These are phyloP conservation scores for Verticillium albo-atrum DNA, from an alignment of 2,329 filamentous ascomycete genomes.

Conservation along the genomic window DNA sequence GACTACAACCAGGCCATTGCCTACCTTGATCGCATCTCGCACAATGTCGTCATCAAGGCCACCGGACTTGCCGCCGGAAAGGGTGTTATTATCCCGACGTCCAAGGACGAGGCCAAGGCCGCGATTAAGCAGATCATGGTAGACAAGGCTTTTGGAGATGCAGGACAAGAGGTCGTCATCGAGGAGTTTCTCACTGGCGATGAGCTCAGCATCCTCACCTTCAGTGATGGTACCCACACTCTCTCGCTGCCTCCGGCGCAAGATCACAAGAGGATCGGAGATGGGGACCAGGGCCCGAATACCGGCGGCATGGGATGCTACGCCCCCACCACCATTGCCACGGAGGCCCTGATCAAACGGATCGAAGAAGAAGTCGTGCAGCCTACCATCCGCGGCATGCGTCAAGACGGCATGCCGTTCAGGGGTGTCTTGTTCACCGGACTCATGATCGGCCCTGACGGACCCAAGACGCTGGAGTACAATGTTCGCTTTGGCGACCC, in stretches of 20 bases:
- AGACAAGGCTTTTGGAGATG: slow-evolving; percentile 59
- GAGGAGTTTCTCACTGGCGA: slow-evolving; percentile 68
- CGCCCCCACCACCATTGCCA: slow-evolving; percentile 56
- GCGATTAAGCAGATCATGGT: slow-evolving; percentile 67
- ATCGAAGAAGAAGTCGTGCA: slow-evolving; percentile 57
- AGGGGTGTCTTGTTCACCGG: slow-evolving; percentile 73
- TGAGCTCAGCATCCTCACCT: slow-evolving; percentile 64
- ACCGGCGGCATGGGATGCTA: slow-evolving; percentile 77
- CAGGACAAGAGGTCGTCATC: slow-evolving; percentile 67
- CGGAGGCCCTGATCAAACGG: slow-evolving; percentile 44
- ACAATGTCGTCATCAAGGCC: slow-evolving; percentile 70
- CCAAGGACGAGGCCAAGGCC: slow-evolving; percentile 55
- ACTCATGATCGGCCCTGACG: slow-evolving; percentile 74
- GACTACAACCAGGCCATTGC: slow-evolving; percentile 52
- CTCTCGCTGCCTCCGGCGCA: slow-evolving; percentile 65
- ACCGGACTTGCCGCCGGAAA: slow-evolving; percentile 73
- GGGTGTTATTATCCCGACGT: slow-evolving; percentile 37
- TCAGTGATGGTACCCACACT: slow-evolving; percentile 63
- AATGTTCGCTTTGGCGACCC: slow-evolving; percentile 88
- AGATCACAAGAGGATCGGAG: slow-evolving; percentile 68
- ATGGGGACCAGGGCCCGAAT: slow-evolving; percentile 65
- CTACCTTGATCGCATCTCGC: slow-evolving; percentile 56
- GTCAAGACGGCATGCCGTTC: slow-evolving; percentile 67
- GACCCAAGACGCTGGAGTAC: slow-evolving; percentile 79
- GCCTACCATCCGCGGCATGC: slow-evolving; percentile 60